These are phyloP conservation scores for Tricholoma hemisulphureum DNA, from an alignment of 768 basidiomycete genomes.

Conservation along the genomic window DNA sequence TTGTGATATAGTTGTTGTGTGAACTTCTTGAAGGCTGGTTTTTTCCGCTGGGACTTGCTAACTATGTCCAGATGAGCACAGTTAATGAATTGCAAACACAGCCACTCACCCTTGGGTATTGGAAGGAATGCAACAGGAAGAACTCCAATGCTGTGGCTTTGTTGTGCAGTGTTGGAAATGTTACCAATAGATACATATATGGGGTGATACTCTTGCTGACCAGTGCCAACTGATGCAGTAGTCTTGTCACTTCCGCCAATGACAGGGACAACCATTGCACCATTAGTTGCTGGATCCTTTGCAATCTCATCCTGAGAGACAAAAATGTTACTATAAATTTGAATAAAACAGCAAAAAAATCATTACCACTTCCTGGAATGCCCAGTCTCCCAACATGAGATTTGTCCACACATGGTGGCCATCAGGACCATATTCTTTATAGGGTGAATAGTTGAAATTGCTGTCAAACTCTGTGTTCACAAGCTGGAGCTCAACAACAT, in stretches of 20 bases:
- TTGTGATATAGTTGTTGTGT: no score
- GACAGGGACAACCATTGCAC: conserved; percentile 28
- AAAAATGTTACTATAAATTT: not conserved
- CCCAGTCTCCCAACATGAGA: conserved; percentile 42
- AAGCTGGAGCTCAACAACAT: not conserved
- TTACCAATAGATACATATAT: conserved; percentile 34
- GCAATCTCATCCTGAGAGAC: conserved; percentile 22
- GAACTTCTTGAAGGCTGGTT: not conserved
- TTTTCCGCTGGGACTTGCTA: not conserved
- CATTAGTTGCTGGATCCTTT: conserved; percentile 16
- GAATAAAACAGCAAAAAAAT: conserved; percentile 8
- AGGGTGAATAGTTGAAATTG: not conserved
- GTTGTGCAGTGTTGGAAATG: conserved; percentile 28
- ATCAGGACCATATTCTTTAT: conserved; percentile 6
- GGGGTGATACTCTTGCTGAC: conserved; percentile 35
- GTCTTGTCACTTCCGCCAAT: conserved; percentile 39
- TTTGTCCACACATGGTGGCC: conserved; percentile 25
- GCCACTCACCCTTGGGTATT: not conserved
- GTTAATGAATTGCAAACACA: not conserved
- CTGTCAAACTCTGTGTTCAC: not conserved
- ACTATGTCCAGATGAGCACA: not conserved
- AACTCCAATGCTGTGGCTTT: conserved; percentile 26
- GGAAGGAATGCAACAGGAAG: conserved; percentile 16
- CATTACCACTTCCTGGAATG: conserved; percentile 37
- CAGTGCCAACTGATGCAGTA: conserved; percentile 33